These are phyloP conservation scores for Penicillium hordei DNA, from an alignment of 2,329 filamentous ascomycete species.

Conservation along the genomic window DNA sequence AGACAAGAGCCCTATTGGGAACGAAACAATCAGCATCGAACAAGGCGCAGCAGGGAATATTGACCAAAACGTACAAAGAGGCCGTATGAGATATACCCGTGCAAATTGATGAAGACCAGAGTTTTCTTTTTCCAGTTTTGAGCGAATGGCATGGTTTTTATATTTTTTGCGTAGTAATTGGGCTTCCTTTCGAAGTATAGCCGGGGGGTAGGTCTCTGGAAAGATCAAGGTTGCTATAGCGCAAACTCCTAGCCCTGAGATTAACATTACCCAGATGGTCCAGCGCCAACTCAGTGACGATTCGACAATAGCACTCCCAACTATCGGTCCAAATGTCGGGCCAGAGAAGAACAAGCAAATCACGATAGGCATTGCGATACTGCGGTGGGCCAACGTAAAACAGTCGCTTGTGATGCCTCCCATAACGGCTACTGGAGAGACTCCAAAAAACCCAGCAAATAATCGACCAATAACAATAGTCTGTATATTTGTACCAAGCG, in stretches of 20 bases:
- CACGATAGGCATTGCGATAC: not conserved
- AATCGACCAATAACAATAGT: not conserved
- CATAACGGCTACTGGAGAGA: not conserved
- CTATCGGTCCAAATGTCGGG: not conserved
- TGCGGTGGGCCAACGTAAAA: not conserved
- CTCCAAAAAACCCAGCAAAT: not conserved
- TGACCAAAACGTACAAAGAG: not conserved
- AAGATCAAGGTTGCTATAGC: not conserved
- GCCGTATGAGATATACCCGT: not conserved
- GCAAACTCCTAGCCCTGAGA: not conserved
- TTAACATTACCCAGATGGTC: not conserved
- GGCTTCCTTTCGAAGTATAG: not conserved
- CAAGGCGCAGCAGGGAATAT: not conserved
- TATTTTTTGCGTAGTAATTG: not conserved
- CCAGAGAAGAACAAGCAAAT: not conserved
- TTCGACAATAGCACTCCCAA: not conserved
- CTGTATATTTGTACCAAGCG: not conserved
- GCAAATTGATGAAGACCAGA: not conserved
- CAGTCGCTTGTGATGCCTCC: not conserved
- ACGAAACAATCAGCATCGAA: not conserved
- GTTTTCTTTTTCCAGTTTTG: not conserved
- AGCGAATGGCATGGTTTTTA: not conserved
- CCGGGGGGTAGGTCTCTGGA: not conserved
- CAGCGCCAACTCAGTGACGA: not conserved
- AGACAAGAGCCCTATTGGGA: not conserved